Evolutionary conservation across 371 early-diverging fungal genomes (phyloP).

Genomic region (Mucor racemosus): DNA sequence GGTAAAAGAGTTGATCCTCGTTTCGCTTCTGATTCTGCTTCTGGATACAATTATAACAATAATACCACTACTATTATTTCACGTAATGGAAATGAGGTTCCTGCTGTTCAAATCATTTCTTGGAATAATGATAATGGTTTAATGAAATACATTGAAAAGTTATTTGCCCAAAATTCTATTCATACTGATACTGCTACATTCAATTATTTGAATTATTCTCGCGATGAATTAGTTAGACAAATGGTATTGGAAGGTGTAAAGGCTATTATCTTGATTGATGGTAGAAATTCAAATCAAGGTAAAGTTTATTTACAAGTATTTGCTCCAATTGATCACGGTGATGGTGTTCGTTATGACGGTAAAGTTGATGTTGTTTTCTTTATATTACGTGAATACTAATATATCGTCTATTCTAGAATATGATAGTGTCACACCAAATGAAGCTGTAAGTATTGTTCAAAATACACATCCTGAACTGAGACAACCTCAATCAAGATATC

Average conservation of each 20-base stretch:
- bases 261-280: slow-evolving; percentile 29
- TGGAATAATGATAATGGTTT: slow-evolving; percentile 20
- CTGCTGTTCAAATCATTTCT: slow-evolving; percentile 29
- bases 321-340: slow-evolving; percentile 18
- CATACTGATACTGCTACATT: slow-evolving; percentile 20
- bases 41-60: neutral
- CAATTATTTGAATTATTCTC: slow-evolving; percentile 10
- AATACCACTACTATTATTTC: neutral
- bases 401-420: slow-evolving; percentile 23
- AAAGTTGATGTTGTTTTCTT: slow-evolving; percentile 10
- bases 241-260: slow-evolving; percentile 38
- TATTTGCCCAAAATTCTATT: slow-evolving; percentile 20
- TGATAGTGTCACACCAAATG: slow-evolving; percentile 29
- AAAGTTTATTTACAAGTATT: slow-evolving; percentile 35
- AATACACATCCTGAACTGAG: slow-evolving; percentile 6
- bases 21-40: neutral
- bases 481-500: slow-evolving; percentile 6
- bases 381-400: neutral
- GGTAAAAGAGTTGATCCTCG: slow-evolving; percentile 6
- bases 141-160: slow-evolving; percentile 18
- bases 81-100: slow-evolving; percentile 18
- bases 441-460: slow-evolving; percentile 28
- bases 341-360: slow-evolving; percentile 35
- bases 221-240: slow-evolving; percentile 25
- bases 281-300: slow-evolving; percentile 10